These are phyloP conservation scores for Eragrostis nindensis DNA, from an alignment of 176 grass and related monocot species.

Conservation along the genomic window DNA sequence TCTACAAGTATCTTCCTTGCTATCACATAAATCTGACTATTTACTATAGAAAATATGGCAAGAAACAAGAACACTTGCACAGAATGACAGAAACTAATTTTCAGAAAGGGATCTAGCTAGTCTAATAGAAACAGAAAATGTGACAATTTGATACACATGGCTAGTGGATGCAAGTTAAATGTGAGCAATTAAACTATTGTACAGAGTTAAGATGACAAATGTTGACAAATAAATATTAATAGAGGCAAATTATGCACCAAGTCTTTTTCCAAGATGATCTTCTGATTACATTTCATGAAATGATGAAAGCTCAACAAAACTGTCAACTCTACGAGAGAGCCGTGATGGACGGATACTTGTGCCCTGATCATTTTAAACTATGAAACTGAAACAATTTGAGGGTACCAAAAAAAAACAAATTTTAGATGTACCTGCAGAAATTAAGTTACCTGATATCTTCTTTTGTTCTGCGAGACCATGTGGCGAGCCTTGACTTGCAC, in stretches of 20 bases:
- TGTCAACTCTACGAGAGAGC: constrained; percentile 9
- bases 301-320: background rate
- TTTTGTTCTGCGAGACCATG: constrained; percentile 98
- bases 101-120: background rate
- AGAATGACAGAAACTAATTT: constrained; percentile 8
- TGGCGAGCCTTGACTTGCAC: constrained; percentile 98
- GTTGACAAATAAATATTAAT: background rate
- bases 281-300: constrained; percentile 17
- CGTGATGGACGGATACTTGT: background rate
- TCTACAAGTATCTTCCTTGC: background rate
- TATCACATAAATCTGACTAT: constrained; percentile 6
- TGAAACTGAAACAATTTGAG: background rate
- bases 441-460: constrained; percentile 85
- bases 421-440: background rate
- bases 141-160: background rate
- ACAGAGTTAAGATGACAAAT: background rate
- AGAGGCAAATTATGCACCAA: constrained; percentile 17
- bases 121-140: constrained; percentile 1
- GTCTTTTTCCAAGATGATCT: background rate
- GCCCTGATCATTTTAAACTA: constrained; percentile 27
- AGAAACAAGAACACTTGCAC: constrained; percentile 8
- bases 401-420: constrained; percentile 4
- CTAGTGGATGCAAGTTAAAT: constrained; percentile 13
- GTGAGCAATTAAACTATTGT: background rate
- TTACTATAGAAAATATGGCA: constrained; percentile 16